Evolutionary conservation across 1,284 basidiomycete species (phyloP).

Genomic region (Marasmius sp.): DNA sequence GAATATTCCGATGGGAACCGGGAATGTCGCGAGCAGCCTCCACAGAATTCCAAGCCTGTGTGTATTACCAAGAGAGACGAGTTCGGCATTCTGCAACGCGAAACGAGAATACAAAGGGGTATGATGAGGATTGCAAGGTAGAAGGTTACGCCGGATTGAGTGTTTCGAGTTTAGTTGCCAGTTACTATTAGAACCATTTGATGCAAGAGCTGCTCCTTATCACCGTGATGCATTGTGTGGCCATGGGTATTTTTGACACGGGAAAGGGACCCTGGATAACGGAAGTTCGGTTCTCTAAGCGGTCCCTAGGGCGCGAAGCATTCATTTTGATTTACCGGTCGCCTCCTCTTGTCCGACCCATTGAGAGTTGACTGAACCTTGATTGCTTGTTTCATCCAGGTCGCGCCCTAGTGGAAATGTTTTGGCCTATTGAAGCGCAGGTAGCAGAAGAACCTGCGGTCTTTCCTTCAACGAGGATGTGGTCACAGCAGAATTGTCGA

Average conservation of each 20-base stretch:
- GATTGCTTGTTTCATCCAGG: slow-evolving; percentile 43
- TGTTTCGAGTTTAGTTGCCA: slow-evolving; percentile 10
- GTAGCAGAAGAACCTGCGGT: slow-evolving; percentile 98
- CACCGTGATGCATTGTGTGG: no score
- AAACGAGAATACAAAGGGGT: slow-evolving; percentile 82
- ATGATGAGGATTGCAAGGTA: slow-evolving; percentile 99
- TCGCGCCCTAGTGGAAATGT: slow-evolving; percentile 99
- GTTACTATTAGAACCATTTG: no score
- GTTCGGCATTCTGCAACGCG: slow-evolving; percentile 95
- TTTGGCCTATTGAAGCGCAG: slow-evolving; percentile 99
- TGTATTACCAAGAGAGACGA: slow-evolving; percentile 95
- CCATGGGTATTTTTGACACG: no score
- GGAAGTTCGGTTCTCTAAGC: no score
- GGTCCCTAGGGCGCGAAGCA: no score
- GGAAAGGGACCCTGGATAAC: no score
- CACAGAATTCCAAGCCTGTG: slow-evolving; percentile 90
- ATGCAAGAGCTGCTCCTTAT: no score
- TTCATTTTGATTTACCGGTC: not conserved
- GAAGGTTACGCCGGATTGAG: slow-evolving; percentile 90
- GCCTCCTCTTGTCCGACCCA: not conserved
- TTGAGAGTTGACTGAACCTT: not conserved
- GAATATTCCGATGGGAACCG: slow-evolving; percentile 88
- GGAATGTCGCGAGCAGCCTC: slow-evolving; percentile 70
- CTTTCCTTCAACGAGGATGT: slow-evolving; percentile 98
- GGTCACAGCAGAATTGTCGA: slow-evolving; percentile 76